phyloP scores from a whole-genome alignment of 78 protist species.

The Mastigamoeba balamuthi region DNA sequence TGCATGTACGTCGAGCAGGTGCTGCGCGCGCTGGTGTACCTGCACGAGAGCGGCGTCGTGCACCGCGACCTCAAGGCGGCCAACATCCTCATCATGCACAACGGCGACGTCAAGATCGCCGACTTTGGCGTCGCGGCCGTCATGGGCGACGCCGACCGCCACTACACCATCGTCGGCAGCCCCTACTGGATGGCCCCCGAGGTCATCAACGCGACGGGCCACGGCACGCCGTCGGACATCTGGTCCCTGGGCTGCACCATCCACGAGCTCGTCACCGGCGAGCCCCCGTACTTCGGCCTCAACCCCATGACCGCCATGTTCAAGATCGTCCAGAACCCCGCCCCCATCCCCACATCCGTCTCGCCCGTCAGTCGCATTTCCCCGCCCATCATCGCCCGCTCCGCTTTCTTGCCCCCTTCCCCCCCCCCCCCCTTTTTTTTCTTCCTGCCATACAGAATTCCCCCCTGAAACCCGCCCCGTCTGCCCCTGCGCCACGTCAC shows the following conservation, averaged over 20 bases:
- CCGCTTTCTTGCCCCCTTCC: background rate
- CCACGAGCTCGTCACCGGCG: slow-evolving; percentile 46
- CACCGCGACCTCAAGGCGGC: slow-evolving; percentile 26
- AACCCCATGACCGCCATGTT: background rate
- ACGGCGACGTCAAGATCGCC: background rate
- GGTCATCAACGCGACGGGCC: slow-evolving; percentile 17
- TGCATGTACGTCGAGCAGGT: background rate
- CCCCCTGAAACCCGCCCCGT: no score
- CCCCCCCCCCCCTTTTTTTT: background rate
- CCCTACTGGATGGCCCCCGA: slow-evolving; percentile 50
- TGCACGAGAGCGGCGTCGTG: background rate
- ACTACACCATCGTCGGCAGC: slow-evolving; percentile 3
- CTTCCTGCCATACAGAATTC: no score
- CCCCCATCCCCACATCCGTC: background rate
- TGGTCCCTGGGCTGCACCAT: slow-evolving; percentile 37
- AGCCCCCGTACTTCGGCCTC: slow-evolving; percentile 19
- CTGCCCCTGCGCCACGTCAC: no score
- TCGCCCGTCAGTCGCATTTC: no score
- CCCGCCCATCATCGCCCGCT: background rate
- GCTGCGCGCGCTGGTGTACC: background rate
- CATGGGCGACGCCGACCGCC: background rate
- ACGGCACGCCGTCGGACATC: slow-evolving; percentile 23
- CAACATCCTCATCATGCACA: background rate
- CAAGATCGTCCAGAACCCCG: background rate
- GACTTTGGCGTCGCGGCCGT: slow-evolving; percentile 25